phyloP scores from a whole-genome alignment of 805 yeast species.

The Candida loeiensis region DNA sequence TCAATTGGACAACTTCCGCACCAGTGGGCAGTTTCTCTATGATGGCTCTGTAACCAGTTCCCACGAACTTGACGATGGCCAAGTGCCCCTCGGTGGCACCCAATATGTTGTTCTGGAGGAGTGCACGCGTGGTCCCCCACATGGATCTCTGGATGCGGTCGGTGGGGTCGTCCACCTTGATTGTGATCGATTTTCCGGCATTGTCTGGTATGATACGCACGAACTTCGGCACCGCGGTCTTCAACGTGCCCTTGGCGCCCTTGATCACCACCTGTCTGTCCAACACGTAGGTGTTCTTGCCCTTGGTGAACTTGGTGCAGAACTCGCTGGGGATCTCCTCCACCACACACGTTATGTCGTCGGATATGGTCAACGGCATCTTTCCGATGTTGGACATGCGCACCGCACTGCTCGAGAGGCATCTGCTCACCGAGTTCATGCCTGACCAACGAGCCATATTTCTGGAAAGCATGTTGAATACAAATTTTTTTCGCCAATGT shows the following conservation, averaged over 20 bases:
- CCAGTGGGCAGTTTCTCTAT: constrained; percentile 54
- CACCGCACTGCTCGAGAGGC: constrained; percentile 15
- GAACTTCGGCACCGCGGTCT: constrained; percentile 69
- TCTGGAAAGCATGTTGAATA: not conserved
- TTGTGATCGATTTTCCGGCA: constrained; percentile 36
- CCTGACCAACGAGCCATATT: not conserved
- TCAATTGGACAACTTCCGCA: constrained; percentile 60
- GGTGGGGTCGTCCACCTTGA: constrained; percentile 54
- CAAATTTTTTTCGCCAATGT: constrained; percentile 1
- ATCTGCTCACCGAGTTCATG: constrained; percentile 10
- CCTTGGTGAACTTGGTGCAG: constrained; percentile 64
- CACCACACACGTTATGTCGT: constrained; percentile 51
- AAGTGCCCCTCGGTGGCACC: constrained; percentile 95
- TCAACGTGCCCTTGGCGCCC: constrained; percentile 77
- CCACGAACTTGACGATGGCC: constrained; percentile 82
- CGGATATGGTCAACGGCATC: constrained; percentile 65
- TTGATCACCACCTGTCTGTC: constrained; percentile 56
- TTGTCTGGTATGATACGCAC: constrained; percentile 42
- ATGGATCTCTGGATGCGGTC: constrained; percentile 72
- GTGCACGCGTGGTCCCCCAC: constrained; percentile 93
- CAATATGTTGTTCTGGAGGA: constrained; percentile 68
- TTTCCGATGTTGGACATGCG: constrained; percentile 70
- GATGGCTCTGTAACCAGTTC: constrained; percentile 94
- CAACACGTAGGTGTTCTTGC: constrained; percentile 54
- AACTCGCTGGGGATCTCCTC: constrained; percentile 47